Evolutionary conservation across 2,329 filamentous ascomycete species (phyloP).

Genomic region (Botrytis byssoidea): DNA sequence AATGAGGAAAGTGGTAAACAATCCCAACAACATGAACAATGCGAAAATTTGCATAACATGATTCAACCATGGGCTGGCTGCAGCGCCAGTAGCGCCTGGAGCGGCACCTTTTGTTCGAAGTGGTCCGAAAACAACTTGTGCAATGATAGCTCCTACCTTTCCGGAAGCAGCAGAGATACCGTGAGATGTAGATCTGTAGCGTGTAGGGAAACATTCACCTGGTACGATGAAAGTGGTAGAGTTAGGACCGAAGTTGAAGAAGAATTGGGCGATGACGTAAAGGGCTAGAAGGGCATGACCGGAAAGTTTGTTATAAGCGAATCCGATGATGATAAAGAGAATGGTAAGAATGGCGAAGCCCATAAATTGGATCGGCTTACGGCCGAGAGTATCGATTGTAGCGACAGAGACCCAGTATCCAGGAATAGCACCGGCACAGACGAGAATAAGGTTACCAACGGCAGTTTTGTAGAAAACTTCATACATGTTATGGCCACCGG

Average conservation of each 20-base stretch:
- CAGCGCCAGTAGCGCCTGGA: conserved; percentile 27
- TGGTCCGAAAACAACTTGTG: conserved; percentile 53
- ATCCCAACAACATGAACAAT: conserved; percentile 74
- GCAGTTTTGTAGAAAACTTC: conserved; percentile 69
- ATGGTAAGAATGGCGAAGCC: conserved; percentile 62
- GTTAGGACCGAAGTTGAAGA: conserved; percentile 67
- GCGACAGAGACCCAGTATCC: conserved; percentile 79
- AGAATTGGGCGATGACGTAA: conserved; percentile 64
- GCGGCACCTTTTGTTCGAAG: conserved; percentile 46
- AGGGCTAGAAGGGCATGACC: conserved; percentile 55
- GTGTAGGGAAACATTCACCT: conserved; percentile 52
- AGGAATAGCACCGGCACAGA: conserved; percentile 74
- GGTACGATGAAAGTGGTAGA: conserved; percentile 75
- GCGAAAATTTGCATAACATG: conserved; percentile 77
- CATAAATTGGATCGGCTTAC: conserved; percentile 70
- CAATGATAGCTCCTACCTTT: conserved; percentile 41
- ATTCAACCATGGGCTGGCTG: conserved; percentile 58
- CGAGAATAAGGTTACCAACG: conserved; percentile 73
- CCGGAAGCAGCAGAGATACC: conserved; percentile 41
- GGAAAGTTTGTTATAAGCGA: conserved; percentile 53
- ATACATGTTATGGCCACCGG: conserved; percentile 62
- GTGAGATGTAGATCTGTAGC: conserved; percentile 41
- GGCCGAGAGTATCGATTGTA: conserved; percentile 71
- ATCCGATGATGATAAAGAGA: conserved; percentile 63
- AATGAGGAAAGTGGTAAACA: conserved; percentile 65